Base-by-base conservation (phyloP, 306 rosid genomes). In the Prunus mongolica region DNA sequence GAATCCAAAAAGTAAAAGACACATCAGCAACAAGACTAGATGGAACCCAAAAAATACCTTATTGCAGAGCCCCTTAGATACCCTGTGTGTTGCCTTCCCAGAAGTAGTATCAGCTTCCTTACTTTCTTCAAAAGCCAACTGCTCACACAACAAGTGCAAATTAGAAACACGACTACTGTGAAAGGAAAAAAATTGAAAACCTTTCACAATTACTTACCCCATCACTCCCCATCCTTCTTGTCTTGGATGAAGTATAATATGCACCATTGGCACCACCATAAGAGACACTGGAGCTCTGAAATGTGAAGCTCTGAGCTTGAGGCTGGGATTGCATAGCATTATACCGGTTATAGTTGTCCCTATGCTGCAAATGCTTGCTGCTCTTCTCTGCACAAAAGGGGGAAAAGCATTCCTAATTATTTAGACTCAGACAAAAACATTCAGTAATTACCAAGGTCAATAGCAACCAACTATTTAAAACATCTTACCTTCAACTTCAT, bases 21-120 rank as follows among this genome's bases (percentile, higher is more conserved):
- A 12, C 55, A 56, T 19, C 12, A 38, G n/a, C 45, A 52, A 18
- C 14, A 15, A 2, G 28, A 5, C 41, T 19, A 46, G 44, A 57
- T 4, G 44, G 20, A 28, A 24, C 1, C n/a, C 22, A 22, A 50
- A 1, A 38, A 38, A 73, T 86, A 89, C 98, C 97, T 92, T 90
- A 65, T 78, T 75, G 52, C 80, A 91, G 81, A 95, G 80, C 57
- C 92, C 97, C 83, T 88, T 87, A 24, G 92, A 84, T 75, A 95
- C 30, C 74, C 20, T 65, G 80, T 95, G 97, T 15, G 78, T 64
- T 38, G 98, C 97, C 87, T 88, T 77, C 73, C 92, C 55, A 38
- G 85, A 86, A 63, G 90, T 79, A 76, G 88, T 80, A 83, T 90
- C 91, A 11, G 97, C 98, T 80, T 95, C 98, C 83, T 90, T 95